These are phyloP conservation scores for Scutellaria baicalensis DNA, from an alignment of 257 asterid species.

Conservation along the genomic window DNA sequence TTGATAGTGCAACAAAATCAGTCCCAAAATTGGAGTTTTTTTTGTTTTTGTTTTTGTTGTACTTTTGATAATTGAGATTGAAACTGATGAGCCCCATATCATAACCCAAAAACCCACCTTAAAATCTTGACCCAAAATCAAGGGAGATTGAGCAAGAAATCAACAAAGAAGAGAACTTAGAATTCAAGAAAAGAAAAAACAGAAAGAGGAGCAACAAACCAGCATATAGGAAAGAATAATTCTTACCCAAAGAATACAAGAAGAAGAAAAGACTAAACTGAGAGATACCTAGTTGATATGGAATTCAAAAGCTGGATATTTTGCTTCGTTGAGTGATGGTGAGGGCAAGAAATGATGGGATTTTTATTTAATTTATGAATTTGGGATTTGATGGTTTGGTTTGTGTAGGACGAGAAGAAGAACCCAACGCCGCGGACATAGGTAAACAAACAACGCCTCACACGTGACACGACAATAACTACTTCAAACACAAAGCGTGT, in stretches of 20 bases:
- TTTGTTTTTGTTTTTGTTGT: too few relatives aligned
- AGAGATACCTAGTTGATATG: constrained; percentile 10
- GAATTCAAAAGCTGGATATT: not conserved
- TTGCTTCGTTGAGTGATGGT: not conserved
- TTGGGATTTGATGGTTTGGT: not conserved
- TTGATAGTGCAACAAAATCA: not conserved
- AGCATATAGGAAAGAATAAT: not conserved
- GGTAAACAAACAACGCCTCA: constrained; percentile 12
- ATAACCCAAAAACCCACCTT: constrained; percentile 5
- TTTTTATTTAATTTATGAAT: not conserved
- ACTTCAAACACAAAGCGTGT: constrained; percentile 2
- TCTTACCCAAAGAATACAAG: constrained; percentile 2
- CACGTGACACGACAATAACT: not conserved
- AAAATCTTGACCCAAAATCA: constrained; percentile 12
- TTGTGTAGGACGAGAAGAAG: not conserved
- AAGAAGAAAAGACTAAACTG: not conserved
- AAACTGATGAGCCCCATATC: not conserved
- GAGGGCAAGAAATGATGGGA: not conserved
- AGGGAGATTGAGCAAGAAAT: constrained; percentile 18
- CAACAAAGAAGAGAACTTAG: constrained; percentile 18
- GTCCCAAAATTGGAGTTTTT: not conserved
- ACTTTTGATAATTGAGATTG: not conserved
- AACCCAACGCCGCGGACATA: constrained; percentile 14
- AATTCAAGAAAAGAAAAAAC: constrained; percentile 9
- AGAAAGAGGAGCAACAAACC: not conserved